Percentiles rank a stretch among this genome's conserved stretches.
These are phyloP conservation scores for Xerocomellus intermedius DNA, from an alignment of 768 basidiomycete genomes.

Conservation along the genomic window DNA sequence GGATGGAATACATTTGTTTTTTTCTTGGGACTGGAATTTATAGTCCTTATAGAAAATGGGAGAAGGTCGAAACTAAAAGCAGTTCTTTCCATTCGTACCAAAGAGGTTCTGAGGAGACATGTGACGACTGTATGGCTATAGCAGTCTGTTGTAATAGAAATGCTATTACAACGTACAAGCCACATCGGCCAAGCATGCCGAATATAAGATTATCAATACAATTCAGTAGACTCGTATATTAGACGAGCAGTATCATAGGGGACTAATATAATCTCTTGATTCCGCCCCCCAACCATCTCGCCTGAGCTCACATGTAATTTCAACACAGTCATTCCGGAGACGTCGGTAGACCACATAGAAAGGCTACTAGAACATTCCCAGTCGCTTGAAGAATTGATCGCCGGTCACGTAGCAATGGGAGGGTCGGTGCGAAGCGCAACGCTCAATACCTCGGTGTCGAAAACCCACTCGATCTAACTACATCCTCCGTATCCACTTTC, in stretches of 20 bases:
- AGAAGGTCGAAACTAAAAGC: constrained; percentile 17
- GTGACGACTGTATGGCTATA: constrained; percentile 21
- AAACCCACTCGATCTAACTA: neutral
- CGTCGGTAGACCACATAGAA: neutral
- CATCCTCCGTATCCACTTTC: neutral
- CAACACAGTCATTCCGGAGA: neutral
- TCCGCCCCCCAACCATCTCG: no score
- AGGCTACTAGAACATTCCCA: neutral
- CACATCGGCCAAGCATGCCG: no score
- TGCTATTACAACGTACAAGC: no score
- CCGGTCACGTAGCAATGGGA: neutral
- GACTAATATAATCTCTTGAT: no score
- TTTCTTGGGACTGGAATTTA: constrained; percentile 23
- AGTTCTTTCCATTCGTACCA: constrained; percentile 19
- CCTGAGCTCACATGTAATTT: no score
- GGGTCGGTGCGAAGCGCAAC: neutral
- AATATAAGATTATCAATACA: no score
- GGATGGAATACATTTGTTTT: constrained; percentile 20
- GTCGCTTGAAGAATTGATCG: neutral
- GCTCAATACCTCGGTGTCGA: neutral
- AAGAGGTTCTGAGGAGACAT: constrained; percentile 11
- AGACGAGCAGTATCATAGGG: no score
- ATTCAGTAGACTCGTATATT: no score
- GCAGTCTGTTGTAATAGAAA: no score
- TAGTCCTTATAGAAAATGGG: constrained; percentile 19